A percentile compares a stretch with the other conserved stretches of the same genome.
Evolutionary conservation across 257 asterid genomes (phyloP).

Genomic region (Buddleja alternifolia): DNA sequence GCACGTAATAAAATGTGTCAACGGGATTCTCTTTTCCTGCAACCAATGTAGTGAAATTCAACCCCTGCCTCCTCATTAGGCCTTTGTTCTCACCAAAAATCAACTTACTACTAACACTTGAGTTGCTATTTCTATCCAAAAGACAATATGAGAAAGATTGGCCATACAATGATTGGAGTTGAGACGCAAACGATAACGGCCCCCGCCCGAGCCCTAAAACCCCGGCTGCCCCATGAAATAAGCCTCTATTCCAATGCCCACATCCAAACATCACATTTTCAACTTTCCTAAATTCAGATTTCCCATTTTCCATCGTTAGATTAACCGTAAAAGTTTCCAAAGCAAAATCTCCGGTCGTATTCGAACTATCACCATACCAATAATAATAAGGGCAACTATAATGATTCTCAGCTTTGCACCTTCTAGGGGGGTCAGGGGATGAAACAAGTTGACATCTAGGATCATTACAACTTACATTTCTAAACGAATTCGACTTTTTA

Average conservation of each 20-base stretch:
- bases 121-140: slow-evolving; percentile 57
- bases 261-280: slow-evolving; percentile 73
- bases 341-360: slow-evolving; percentile 63
- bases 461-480: slow-evolving; percentile 52
- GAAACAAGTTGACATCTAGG: slow-evolving; percentile 55
- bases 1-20: slow-evolving; percentile 66
- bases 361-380: slow-evolving; percentile 72
- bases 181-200: slow-evolving; percentile 66
- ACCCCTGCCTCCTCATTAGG: slow-evolving; percentile 39
- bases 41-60: slow-evolving; percentile 59
- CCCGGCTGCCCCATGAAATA: slow-evolving; percentile 78
- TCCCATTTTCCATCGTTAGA: slow-evolving; percentile 43
- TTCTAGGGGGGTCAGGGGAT: slow-evolving; percentile 57
- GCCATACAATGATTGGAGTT: slow-evolving; percentile 54
- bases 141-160: slow-evolving; percentile 68
- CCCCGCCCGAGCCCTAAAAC: slow-evolving; percentile 71
- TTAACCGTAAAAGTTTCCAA: slow-evolving; percentile 63
- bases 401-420: slow-evolving; percentile 47
- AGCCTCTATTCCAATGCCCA: slow-evolving; percentile 78
- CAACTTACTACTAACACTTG: slow-evolving; percentile 60
- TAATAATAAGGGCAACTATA: slow-evolving; percentile 58
- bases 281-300: slow-evolving; percentile 43
- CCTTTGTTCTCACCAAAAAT: slow-evolving; percentile 63
- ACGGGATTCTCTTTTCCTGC: slow-evolving; percentile 47
- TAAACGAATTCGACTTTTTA: slow-evolving; percentile 40